These are phyloP conservation scores for Stephanodiscus triporus DNA, from an alignment of 108 stramenopile genomes.

Conservation along the genomic window DNA sequence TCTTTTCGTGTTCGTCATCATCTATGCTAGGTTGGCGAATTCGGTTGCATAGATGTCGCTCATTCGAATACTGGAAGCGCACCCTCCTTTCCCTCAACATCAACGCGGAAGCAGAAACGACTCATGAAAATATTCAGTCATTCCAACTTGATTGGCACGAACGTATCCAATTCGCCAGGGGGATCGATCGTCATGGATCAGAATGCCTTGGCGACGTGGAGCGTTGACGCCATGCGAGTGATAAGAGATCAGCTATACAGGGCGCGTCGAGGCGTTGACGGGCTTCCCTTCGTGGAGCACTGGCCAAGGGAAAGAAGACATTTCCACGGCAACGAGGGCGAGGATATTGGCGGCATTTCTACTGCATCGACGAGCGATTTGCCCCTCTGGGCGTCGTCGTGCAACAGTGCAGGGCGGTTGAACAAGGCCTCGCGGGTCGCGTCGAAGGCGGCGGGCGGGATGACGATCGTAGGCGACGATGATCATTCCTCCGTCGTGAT, in stretches of 20 bases:
- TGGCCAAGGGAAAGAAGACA: constrained; percentile 60
- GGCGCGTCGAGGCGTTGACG: constrained; percentile 54
- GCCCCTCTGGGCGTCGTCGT: constrained; percentile 39
- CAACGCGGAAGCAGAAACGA: constrained; percentile 3
- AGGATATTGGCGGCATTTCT: constrained; percentile 4
- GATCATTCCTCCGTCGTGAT: constrained; percentile 42
- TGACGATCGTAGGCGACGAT: neutral
- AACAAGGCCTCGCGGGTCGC: constrained; percentile 16
- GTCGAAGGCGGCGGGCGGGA: neutral
- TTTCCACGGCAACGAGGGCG: constrained; percentile 29
- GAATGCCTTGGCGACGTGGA: constrained; percentile 79
- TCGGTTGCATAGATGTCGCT: constrained; percentile 1
- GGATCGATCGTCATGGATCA: constrained; percentile 71
- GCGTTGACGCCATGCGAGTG: constrained; percentile 78
- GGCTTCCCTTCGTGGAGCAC: constrained; percentile 64
- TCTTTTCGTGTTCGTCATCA: neutral
- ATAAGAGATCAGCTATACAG: constrained; percentile 74
- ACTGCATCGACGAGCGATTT: constrained; percentile 17
- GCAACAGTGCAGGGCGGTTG: neutral
- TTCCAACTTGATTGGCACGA: constrained; percentile 33
- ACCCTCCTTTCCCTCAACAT: neutral
- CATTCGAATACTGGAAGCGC: neutral
- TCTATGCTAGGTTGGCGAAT: constrained; percentile 10
- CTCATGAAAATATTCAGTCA: constrained; percentile 42
- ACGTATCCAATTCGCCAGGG: constrained; percentile 50